Conservation (phyloP, 371 early-diverging fungal genomes). For the Entomophthora muscae region DNA sequence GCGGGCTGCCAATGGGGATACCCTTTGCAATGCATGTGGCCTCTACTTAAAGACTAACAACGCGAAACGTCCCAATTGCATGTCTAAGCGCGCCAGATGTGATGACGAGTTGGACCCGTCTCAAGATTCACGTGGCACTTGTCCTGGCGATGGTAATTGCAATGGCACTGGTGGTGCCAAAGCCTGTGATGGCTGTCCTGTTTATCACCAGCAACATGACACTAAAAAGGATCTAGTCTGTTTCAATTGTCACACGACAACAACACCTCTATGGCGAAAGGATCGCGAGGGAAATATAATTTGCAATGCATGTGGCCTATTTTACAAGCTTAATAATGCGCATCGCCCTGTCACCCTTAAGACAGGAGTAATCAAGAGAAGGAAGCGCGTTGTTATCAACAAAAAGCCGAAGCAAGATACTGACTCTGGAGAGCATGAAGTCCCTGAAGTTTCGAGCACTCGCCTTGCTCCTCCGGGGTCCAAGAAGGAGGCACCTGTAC, state of each 20-base stretch:
- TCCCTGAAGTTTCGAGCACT: too few relatives aligned
- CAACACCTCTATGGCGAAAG: constrained; percentile 81
- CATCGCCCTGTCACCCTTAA: constrained; percentile 65
- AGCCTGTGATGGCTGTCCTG: constrained; percentile 60
- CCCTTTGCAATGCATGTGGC: constrained; percentile 87
- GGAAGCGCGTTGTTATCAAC: constrained; percentile 37
- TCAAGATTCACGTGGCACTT: constrained; percentile 23
- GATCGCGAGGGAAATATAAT: constrained; percentile 54
- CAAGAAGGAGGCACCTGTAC: too few relatives aligned
- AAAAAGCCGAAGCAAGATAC: too few relatives aligned
- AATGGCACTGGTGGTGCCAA: constrained; percentile 55
- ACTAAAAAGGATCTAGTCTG: constrained; percentile 37
- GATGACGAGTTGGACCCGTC: constrained; percentile 10
- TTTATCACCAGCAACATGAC: constrained; percentile 43
- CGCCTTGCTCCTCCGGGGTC: too few relatives aligned
- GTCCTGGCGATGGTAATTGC: constrained; percentile 64
- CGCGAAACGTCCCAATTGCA: constrained; percentile 2
- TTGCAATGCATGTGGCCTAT: constrained; percentile 80
- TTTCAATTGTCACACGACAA: constrained; percentile 60
- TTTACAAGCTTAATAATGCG: constrained; percentile 59
- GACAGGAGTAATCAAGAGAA: constrained; percentile 59
- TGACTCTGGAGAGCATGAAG: too few relatives aligned
- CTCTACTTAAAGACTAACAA: constrained; percentile 18
- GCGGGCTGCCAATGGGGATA: constrained; percentile 40
- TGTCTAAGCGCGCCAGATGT: constrained; percentile 8